Base-by-base conservation (phyloP, 2,329 filamentous ascomycete genomes). In the Microsporum canis region DNA sequence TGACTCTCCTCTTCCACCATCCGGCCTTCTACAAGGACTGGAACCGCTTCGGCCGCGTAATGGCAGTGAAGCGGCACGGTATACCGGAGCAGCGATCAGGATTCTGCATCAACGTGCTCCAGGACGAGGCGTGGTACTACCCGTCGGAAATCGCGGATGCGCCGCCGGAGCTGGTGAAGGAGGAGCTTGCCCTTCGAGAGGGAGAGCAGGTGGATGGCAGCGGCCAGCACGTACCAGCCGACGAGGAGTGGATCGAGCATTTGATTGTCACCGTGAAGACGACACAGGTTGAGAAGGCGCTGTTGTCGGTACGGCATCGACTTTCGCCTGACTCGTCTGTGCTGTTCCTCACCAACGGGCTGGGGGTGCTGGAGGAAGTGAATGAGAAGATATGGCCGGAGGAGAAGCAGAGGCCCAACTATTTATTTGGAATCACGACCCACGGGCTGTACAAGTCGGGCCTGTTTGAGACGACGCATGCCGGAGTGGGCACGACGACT, bases 211-310 rank as follows among this genome's bases (percentile, higher is more conserved):
- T 6, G n/a, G 29, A 41, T 49, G 8, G 8, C 33, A 36, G 39
- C 27, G n/a, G 60, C 58, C 27, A 27, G 2, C 17, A 10, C 55
- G 53, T 29, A 10, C 58, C 31, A 38, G 58, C 49, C 29, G 72
- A 79, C 59, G 68, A 76, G 17, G 77, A 79, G 27, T 80, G 77
- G 23, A 88, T 96, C 45, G 76, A 81, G 64, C 88, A 89, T 69
- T 80, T 96, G 47, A 84, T 97, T 64, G 76, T 96, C 29, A 81
- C 88, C 2, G 88, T 87, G 34, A 96, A 96, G 73, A 83, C 90
- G 0, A 76, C 82, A 2, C 76, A 82, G 41, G 88, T 88, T 0
- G 72, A 88, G n/a, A 75, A 80, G 0, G 86, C 88, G 45, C 73
- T 96, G 12, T 77, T 82, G 5, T 74, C 82, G 0, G 82, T 95